A percentile compares a stretch with the other conserved stretches of the same genome.
These are phyloP conservation scores for Conringia planisiliqua DNA, from an alignment of 345 rosid genomes.

Conservation along the genomic window DNA sequence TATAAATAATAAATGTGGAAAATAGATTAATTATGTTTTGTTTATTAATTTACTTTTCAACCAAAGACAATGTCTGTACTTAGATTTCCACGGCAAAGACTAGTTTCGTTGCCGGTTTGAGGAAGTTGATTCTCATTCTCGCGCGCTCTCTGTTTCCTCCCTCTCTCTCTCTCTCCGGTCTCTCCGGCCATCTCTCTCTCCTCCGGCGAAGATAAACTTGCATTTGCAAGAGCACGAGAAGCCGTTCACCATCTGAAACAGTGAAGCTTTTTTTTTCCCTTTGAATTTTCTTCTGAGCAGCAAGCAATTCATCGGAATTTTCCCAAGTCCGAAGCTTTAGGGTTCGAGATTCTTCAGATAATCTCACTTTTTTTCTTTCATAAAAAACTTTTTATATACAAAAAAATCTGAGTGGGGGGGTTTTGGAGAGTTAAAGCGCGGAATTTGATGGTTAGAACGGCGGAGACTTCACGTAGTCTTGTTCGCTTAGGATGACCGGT, in stretches of 20 bases:
- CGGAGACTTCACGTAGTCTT: conserved; percentile 35
- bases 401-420: conserved; percentile 16
- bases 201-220: background rate
- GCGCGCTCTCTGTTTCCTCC: conserved; percentile 6
- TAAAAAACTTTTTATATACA: too few relatives aligned
- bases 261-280: conserved; percentile 1
- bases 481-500: conserved; percentile 78
- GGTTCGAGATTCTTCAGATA: conserved; percentile 14
- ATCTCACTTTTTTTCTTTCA: background rate
- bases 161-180: conserved; percentile 3
- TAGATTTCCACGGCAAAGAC: conserved; percentile 20
- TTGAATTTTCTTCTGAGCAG: background rate
- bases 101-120: conserved; percentile 20
- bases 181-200: background rate
- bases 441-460: conserved; percentile 36
- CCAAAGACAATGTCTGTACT: conserved; percentile 12
- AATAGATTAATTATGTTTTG: background rate
- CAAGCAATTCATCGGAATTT: conserved; percentile 1
- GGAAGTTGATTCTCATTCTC: conserved; percentile 11
- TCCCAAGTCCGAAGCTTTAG: background rate
- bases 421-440: conserved; percentile 21
- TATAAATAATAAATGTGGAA: background rate
- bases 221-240: background rate
- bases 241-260: background rate
- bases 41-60: background rate